phyloP scores from a whole-genome alignment of 495 filamentous ascomycete species.

The Aspergillus sclerotioniger region DNA sequence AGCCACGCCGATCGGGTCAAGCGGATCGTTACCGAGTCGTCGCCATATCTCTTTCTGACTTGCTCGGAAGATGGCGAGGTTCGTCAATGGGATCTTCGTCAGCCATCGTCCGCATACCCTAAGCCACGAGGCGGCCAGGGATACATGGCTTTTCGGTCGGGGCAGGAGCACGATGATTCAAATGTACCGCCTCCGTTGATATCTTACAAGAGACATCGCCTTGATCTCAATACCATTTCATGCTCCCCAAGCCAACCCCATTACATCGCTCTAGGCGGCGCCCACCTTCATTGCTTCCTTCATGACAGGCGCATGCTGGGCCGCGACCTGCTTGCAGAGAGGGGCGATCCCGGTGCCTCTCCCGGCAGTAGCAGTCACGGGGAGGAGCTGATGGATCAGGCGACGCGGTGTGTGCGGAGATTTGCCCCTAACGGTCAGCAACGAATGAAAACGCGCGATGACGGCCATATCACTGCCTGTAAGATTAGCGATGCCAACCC shows the following conservation, averaged over 20 bases:
- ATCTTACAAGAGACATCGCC: constrained; percentile 62
- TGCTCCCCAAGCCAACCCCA: constrained; percentile 71
- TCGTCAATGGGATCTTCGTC: constrained; percentile 70
- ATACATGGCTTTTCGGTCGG: constrained; percentile 43
- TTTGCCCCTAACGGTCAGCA: constrained; percentile 63
- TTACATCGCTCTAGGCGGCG: constrained; percentile 73
- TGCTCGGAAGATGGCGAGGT: constrained; percentile 79
- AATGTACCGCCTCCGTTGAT: constrained; percentile 69
- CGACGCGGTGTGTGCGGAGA: constrained; percentile 67
- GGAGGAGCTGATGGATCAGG: constrained; percentile 58
- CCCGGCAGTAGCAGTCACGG: constrained; percentile 40
- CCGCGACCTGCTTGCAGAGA: constrained; percentile 54
- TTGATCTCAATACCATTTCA: constrained; percentile 74
- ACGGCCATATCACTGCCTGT: constrained; percentile 72
- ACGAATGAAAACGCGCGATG: constrained; percentile 51
- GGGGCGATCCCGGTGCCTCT: constrained; percentile 40
- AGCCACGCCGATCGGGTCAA: constrained; percentile 73
- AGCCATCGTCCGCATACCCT: constrained; percentile 65
- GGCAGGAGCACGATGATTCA: constrained; percentile 50
- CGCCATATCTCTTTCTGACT: constrained; percentile 68
- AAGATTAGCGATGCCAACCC: constrained; percentile 78
- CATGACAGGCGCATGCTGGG: constrained; percentile 75
- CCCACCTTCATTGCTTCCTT: constrained; percentile 71
- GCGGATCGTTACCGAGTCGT: constrained; percentile 73
- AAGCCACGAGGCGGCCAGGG: constrained; percentile 49